Evolutionary conservation across 495 filamentous ascomycete genomes (phyloP), one percentile per base, ranked within the genome.

Genomic region (Xylaria curta): DNA sequence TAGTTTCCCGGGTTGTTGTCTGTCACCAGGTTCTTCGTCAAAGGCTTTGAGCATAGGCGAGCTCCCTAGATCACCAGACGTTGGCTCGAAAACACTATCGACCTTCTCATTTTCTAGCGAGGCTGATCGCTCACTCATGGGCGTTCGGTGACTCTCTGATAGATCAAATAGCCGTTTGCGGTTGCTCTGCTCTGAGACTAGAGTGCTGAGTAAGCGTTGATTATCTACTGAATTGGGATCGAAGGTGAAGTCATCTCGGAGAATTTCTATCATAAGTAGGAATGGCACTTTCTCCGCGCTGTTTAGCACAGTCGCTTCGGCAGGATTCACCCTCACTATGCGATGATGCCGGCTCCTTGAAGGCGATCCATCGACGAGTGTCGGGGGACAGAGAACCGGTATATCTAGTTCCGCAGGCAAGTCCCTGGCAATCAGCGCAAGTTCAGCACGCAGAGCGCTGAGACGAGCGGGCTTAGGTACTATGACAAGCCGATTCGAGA

Each of bases 261-360:
- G 78, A 9, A 94, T 88, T 76, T 94, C 91, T 4, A 94, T 85
- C 91, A 94, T 93, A 8, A 94, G 82, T 28, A 94, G 75, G 76
- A 92, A 94, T 9, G 91, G 91, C 19, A 94, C 92, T 74, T 91
- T 89, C 75, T 94, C 92, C 9, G 91, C 91, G 74, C 92, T 93
- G 78, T 94, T 94, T 62, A 94, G 75, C 47, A 93, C 92, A 4
- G 91, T 93, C 19, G 91, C 89, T 80, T 94, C 91, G 12, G 92
- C 91, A 46, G 91, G 91, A 76, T 93, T 94, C 40, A 94, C 81
- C 46, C 91, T 86, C 28, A 94, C 92, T 47, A 94, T 89, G 38
- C 91, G 88, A 77, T 94, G 91, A 73, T 94, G 92, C 42, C 85
- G 84, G 68, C 91, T 93, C 69, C 86, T 87, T 12, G 87, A 83